Evolutionary conservation across 1,139 yeast species (phyloP).

Genomic region (Zygoascus meyerae): DNA sequence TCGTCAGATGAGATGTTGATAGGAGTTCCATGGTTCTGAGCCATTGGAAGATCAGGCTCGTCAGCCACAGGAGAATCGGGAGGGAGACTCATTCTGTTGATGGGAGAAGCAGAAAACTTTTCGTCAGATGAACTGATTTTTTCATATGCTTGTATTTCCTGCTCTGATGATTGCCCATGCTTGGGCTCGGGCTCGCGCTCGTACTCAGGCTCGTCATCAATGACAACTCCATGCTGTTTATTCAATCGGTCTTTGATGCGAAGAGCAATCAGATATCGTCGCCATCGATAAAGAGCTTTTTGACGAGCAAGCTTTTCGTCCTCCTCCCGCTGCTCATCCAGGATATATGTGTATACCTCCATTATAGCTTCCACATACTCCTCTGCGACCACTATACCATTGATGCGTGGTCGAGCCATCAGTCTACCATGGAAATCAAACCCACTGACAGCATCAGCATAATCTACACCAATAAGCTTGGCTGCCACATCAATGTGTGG

Average conservation of each 20-base stretch:
- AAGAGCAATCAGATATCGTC: conserved; percentile 60
- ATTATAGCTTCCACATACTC: conserved; percentile 63
- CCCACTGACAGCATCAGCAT: conserved; percentile 81
- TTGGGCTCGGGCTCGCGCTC: neutral
- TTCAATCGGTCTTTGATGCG: conserved; percentile 67
- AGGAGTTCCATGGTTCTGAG: conserved; percentile 2
- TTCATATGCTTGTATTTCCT: too few species aligned
- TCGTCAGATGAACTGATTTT: too few species aligned
- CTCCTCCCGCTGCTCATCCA: conserved; percentile 49
- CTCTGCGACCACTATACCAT: conserved; percentile 69
- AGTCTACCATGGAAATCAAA: conserved; percentile 57
- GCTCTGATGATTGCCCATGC: too few species aligned
- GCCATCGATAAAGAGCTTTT: conserved; percentile 67
- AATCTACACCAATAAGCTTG: conserved; percentile 60
- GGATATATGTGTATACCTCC: conserved; percentile 49
- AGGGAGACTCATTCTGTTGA: neutral
- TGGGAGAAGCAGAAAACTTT: neutral
- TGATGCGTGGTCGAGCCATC: conserved; percentile 57
- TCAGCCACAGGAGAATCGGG: conserved; percentile 1
- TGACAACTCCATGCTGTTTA: conserved; percentile 57
- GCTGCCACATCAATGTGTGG: conserved; percentile 66
- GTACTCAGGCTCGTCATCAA: neutral
- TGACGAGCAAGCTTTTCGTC: conserved; percentile 42
- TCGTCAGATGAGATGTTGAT: neutral
- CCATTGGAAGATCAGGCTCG: conserved; percentile 8